phyloP scores from a whole-genome alignment of 2,329 filamentous ascomycete species.

The Aspergillus luchuensis region DNA sequence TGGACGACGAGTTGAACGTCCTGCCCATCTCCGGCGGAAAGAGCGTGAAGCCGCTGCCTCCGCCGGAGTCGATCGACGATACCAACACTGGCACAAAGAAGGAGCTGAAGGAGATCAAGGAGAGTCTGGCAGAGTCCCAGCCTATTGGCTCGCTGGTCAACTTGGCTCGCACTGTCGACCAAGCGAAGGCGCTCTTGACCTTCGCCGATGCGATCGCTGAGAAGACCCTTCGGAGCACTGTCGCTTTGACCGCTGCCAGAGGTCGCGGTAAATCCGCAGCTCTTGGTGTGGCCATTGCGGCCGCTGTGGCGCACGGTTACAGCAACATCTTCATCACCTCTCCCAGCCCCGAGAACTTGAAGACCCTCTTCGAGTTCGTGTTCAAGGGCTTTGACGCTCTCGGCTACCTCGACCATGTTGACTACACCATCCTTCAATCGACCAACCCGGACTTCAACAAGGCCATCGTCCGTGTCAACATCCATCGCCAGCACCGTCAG shows the following conservation, averaged over 20 bases:
- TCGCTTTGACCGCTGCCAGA: slow-evolving; percentile 88
- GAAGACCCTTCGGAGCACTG: slow-evolving; percentile 91
- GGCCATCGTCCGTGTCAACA: slow-evolving; percentile 94
- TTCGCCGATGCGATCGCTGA: slow-evolving; percentile 96
- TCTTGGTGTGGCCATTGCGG: slow-evolving; percentile 88
- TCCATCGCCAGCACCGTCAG: slow-evolving; percentile 91
- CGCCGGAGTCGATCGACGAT: slow-evolving; percentile 72
- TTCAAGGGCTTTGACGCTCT: slow-evolving; percentile 98
- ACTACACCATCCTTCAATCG: slow-evolving; percentile 97
- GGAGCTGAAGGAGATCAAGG: slow-evolving; percentile 85
- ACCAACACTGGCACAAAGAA: slow-evolving; percentile 68
- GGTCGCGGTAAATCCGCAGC: slow-evolving; percentile 97
- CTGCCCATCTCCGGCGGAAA: slow-evolving; percentile 95
- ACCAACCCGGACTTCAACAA: slow-evolving; percentile 99
- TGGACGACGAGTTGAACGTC: slow-evolving; percentile 97
- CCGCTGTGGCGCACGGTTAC: slow-evolving; percentile 92
- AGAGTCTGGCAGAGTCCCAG: slow-evolving; percentile 79
- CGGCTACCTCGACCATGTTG: slow-evolving; percentile 89
- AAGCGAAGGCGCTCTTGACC: slow-evolving; percentile 93
- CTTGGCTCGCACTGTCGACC: slow-evolving; percentile 87
- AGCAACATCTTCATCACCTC: slow-evolving; percentile 99
- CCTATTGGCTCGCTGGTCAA: slow-evolving; percentile 82
- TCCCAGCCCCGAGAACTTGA: slow-evolving; percentile 95
- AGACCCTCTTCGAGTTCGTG: slow-evolving; percentile 96
- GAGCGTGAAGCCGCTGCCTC: slow-evolving; percentile 78